Evolutionary conservation across 2,329 filamentous ascomycete species (phyloP).

Genomic region (Cadophora gregata): DNA sequence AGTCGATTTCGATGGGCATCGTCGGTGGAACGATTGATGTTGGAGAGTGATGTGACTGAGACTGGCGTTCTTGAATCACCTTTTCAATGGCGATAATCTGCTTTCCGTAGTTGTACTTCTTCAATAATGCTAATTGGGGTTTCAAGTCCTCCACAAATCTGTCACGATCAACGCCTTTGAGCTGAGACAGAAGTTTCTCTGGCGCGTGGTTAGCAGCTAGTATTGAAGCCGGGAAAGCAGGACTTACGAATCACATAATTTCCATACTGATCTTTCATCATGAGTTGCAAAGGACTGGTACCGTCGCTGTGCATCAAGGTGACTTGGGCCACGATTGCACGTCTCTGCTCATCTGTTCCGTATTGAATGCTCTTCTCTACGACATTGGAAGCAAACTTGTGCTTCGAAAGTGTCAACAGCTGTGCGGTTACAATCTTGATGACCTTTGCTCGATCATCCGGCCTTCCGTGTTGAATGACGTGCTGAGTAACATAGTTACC

Average conservation of each 20-base stretch:
- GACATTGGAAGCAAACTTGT: constrained; percentile 97
- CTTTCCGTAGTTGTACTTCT: constrained; percentile 68
- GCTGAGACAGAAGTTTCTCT: constrained; percentile 80
- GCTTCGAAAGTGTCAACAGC: constrained; percentile 80
- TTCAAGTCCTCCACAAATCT: constrained; percentile 68
- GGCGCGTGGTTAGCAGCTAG: constrained; percentile 27
- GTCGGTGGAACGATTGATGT: constrained; percentile 38
- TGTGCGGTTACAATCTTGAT: constrained; percentile 75
- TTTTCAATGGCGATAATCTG: constrained; percentile 70
- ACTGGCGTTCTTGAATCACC: constrained; percentile 49
- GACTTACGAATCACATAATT: constrained; percentile 96
- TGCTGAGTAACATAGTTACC: constrained; percentile 98
- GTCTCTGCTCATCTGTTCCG: constrained; percentile 72
- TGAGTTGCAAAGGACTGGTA: constrained; percentile 70
- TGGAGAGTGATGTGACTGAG: constrained; percentile 30
- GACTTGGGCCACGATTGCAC: constrained; percentile 69
- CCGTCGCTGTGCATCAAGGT: constrained; percentile 66
- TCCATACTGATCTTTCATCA: constrained; percentile 91
- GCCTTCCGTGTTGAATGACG: constrained; percentile 79
- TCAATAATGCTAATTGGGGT: constrained; percentile 64
- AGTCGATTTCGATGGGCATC: constrained; percentile 52
- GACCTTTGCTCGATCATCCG: constrained; percentile 74
- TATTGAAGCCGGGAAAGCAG: neutral
- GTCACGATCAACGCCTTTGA: constrained; percentile 65
- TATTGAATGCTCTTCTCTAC: constrained; percentile 89